Conservation (phyloP, 2,329 filamentous ascomycete genomes). For the Leptoxyphium fumago region DNA sequence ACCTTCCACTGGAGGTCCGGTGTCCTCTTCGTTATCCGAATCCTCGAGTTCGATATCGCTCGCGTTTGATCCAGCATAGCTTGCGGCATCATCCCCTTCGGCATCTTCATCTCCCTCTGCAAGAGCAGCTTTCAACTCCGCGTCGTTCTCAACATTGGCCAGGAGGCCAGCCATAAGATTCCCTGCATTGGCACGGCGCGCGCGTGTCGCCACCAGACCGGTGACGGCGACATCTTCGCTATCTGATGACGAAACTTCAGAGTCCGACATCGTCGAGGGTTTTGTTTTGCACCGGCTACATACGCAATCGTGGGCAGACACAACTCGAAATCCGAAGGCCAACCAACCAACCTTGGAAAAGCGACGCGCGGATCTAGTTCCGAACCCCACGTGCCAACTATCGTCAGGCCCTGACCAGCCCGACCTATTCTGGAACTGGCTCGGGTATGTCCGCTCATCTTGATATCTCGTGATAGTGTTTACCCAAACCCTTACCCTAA, state of each 20-base stretch:
- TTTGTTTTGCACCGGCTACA: too few relatives aligned
- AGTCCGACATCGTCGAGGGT: neutral
- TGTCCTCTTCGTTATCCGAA: slow-evolving; percentile 66
- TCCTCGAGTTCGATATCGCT: slow-evolving; percentile 52
- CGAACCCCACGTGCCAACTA: too few relatives aligned
- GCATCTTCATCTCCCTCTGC: slow-evolving; percentile 47
- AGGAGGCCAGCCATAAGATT: slow-evolving; percentile 70
- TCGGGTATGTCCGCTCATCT: too few relatives aligned
- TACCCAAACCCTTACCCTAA: too few relatives aligned
- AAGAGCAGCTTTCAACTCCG: slow-evolving; percentile 27
- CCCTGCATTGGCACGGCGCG: slow-evolving; percentile 67
- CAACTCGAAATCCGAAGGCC: too few relatives aligned
- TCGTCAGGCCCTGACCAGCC: too few relatives aligned
- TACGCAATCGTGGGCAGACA: too few relatives aligned
- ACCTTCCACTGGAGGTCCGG: slow-evolving; percentile 29
- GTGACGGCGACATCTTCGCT: slow-evolving; percentile 15
- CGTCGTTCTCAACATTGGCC: slow-evolving; percentile 36
- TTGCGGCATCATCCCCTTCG: slow-evolving; percentile 20
- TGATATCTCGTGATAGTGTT: too few relatives aligned
- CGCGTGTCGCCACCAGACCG: slow-evolving; percentile 55
- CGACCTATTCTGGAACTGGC: too few relatives aligned
- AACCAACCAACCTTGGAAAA: too few relatives aligned
- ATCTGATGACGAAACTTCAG: slow-evolving; percentile 3
- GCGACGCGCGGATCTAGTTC: too few relatives aligned
- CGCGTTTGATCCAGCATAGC: slow-evolving; percentile 25